A percentile compares a stretch with the other conserved stretches of the same genome.
Conservation (phyloP, 352 stramenopile species). For the Globisporangium perplexum region DNA sequence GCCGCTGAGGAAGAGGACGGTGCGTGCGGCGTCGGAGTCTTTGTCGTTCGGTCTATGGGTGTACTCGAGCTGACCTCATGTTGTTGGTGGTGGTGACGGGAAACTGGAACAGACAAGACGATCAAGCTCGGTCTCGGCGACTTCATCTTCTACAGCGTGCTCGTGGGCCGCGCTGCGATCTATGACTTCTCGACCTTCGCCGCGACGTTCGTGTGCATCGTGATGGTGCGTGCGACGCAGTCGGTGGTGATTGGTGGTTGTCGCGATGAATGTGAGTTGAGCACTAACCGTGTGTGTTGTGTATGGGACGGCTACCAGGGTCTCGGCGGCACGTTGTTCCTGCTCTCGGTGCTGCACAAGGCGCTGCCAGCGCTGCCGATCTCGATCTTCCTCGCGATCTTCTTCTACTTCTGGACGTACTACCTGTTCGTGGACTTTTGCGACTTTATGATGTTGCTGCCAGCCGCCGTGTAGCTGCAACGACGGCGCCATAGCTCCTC, state of each 20-base stretch:
- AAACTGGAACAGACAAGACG: conserved; percentile 68
- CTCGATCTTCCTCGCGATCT: conserved; percentile 80
- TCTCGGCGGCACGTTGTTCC: conserved; percentile 92
- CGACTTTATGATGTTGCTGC: conserved; percentile 71
- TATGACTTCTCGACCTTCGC: conserved; percentile 95
- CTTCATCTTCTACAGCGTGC: conserved; percentile 99
- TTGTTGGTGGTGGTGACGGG: background rate
- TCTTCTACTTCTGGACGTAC: conserved; percentile 80
- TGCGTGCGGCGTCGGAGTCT: conserved; percentile 8
- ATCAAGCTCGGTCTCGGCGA: conserved; percentile 95
- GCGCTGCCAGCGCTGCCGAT: conserved; percentile 96
- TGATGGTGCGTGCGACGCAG: conserved; percentile 68
- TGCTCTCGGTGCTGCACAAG: conserved; percentile 92
- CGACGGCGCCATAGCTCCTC: background rate
- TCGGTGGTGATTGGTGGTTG: background rate
- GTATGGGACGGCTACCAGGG: conserved; percentile 26
- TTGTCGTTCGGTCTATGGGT: no score
- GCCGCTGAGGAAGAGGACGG: conserved; percentile 46
- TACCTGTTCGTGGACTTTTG: conserved; percentile 84
- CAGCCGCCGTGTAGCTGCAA: conserved; percentile 38
- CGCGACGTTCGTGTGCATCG: conserved; percentile 90
- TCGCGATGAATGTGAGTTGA: background rate
- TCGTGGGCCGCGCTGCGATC: conserved; percentile 94
- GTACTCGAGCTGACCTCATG: background rate
- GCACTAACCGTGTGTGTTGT: background rate